phyloP scores from a whole-genome alignment of 768 basidiomycete genomes.

The Suillus bovinus region DNA sequence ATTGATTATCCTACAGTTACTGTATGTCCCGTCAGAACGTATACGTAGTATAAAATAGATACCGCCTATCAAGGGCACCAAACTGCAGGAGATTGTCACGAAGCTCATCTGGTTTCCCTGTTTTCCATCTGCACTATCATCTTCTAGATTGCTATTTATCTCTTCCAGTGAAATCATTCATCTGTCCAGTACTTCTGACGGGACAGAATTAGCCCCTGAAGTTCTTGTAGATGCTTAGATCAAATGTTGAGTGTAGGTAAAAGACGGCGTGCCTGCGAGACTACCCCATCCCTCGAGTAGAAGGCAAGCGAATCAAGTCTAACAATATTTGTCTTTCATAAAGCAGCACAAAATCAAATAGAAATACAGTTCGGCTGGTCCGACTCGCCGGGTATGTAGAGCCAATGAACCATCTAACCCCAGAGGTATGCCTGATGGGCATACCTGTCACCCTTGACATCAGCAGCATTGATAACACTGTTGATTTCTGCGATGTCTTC shows the following conservation, averaged over 20 bases:
- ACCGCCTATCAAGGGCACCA: too few relatives aligned
- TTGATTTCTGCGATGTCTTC: constrained; percentile 44
- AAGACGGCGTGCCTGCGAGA: too few relatives aligned
- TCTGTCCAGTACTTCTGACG: constrained; percentile 6
- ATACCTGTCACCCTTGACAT: constrained; percentile 44
- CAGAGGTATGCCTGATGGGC: constrained; percentile 29
- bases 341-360: neutral
- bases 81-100: too few relatives aligned
- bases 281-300: too few relatives aligned
- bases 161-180: neutral
- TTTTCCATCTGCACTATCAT: neutral
- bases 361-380: neutral
- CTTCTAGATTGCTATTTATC: neutral
- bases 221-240: too few relatives aligned
- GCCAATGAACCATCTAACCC: constrained; percentile 23
- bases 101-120: neutral
- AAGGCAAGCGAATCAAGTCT: too few relatives aligned
- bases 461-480: constrained; percentile 33
- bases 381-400: neutral
- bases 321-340: neutral
- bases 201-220: too few relatives aligned
- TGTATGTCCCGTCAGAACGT: too few relatives aligned
- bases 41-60: too few relatives aligned
- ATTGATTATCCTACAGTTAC: too few relatives aligned
- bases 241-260: too few relatives aligned